phyloP scores from a whole-genome alignment of 495 filamentous ascomycete genomes.

The Achaetomiella virescens region DNA sequence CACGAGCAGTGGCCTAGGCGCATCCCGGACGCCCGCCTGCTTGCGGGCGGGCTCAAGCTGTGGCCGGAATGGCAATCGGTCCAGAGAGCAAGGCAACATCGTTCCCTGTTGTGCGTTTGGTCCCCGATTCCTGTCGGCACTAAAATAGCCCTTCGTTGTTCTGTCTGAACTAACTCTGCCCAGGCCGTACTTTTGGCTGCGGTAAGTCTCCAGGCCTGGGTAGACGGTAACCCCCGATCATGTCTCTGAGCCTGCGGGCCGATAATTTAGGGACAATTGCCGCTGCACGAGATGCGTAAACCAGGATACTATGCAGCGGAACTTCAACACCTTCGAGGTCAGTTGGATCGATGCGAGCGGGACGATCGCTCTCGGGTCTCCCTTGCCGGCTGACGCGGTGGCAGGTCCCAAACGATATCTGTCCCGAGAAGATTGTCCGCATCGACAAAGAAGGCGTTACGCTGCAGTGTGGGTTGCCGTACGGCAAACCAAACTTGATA shows the following conservation, averaged over 20 bases:
- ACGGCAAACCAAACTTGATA: not conserved
- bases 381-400: not conserved
- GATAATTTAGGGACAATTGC: slow-evolving; percentile 66
- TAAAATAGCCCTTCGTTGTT: no score
- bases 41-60: no score
- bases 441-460: slow-evolving; percentile 29
- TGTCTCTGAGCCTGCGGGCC: not conserved
- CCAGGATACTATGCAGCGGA: slow-evolving; percentile 68
- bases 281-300: slow-evolving; percentile 69
- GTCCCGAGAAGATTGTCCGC: slow-evolving; percentile 27
- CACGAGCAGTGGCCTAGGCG: no score
- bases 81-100: no score
- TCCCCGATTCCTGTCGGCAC: no score
- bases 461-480: slow-evolving; percentile 37
- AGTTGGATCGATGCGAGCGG: not conserved
- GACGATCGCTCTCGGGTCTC: not conserved
- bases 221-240: not conserved
- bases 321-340: slow-evolving; percentile 59
- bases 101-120: no score
- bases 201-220: slow-evolving; percentile 23
- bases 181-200: slow-evolving; percentile 32
- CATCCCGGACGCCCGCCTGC: no score
- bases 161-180: not conserved
- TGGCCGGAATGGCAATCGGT: no score
- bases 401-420: slow-evolving; percentile 48